A percentile compares a stretch with the other conserved stretches of the same genome.
These are phyloP conservation scores for Podospora didyma DNA, from an alignment of 495 filamentous ascomycete genomes.

Conservation along the genomic window DNA sequence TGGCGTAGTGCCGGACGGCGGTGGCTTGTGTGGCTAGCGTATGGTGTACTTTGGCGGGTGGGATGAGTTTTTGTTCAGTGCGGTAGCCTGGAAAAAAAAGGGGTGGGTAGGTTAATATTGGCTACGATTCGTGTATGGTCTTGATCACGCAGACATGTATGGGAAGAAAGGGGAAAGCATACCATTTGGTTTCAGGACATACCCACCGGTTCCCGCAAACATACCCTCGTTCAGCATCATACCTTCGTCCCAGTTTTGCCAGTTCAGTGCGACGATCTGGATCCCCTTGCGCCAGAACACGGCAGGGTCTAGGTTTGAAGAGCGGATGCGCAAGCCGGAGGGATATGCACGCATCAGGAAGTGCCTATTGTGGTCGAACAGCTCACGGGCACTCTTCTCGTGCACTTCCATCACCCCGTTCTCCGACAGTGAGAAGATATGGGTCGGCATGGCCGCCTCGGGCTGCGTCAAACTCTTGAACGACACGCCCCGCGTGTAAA, in stretches of 20 bases:
- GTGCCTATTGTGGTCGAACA: slow-evolving; percentile 79
- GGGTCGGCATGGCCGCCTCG: slow-evolving; percentile 67
- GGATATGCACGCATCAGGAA: slow-evolving; percentile 90
- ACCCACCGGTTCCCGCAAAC: slow-evolving; percentile 78
- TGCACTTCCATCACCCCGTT: slow-evolving; percentile 69
- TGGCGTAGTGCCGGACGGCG: slow-evolving; percentile 39
- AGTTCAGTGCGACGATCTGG: slow-evolving; percentile 91
- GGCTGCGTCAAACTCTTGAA: slow-evolving; percentile 65
- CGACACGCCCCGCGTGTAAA: slow-evolving; percentile 78
- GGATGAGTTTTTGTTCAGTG: slow-evolving; percentile 8
- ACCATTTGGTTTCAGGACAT: slow-evolving; percentile 77
- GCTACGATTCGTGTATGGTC: not conserved
- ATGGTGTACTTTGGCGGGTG: slow-evolving; percentile 2
- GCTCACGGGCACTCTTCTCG: slow-evolving; percentile 49
- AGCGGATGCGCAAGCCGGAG: slow-evolving; percentile 72
- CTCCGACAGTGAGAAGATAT: slow-evolving; percentile 86
- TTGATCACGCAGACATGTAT: not conserved
- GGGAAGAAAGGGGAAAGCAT: not conserved
- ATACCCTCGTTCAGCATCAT: slow-evolving; percentile 96
- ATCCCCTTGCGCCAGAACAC: slow-evolving; percentile 85
- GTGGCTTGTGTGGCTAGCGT: slow-evolving; percentile 20
- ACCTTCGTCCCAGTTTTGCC: slow-evolving; percentile 85
- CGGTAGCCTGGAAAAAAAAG: slow-evolving; percentile 27
- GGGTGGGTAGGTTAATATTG: not conserved
- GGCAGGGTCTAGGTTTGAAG: slow-evolving; percentile 80